These are phyloP conservation scores for Podaxis mareebaensis DNA, from an alignment of 768 basidiomycete species.

Conservation along the genomic window DNA sequence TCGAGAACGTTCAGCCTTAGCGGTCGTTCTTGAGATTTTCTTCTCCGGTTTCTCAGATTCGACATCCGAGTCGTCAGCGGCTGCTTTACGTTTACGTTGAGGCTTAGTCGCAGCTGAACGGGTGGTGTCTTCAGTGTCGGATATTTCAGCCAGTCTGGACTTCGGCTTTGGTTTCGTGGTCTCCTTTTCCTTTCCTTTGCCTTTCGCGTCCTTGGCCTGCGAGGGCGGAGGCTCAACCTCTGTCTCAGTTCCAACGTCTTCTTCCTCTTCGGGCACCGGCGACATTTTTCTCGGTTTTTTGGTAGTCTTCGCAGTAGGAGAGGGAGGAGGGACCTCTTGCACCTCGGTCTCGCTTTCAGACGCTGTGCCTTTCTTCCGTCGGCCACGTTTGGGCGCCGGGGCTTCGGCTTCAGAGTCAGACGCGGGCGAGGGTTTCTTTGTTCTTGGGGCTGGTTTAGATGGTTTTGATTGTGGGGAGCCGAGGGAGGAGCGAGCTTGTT, in stretches of 20 bases:
- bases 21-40: slow-evolving; percentile 16
- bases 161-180: slow-evolving; percentile 11
- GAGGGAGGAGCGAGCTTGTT: slow-evolving; percentile 31
- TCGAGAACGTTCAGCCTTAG: slow-evolving; percentile 24
- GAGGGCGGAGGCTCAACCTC: slow-evolving; percentile 19
- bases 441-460: neutral
- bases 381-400: slow-evolving; percentile 15
- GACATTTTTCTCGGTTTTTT: slow-evolving; percentile 23
- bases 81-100: slow-evolving; percentile 42
- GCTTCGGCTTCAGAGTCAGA: neutral
- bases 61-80: slow-evolving; percentile 17
- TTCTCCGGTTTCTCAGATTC: slow-evolving; percentile 17
- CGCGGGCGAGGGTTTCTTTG: neutral
- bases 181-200: slow-evolving; percentile 32
- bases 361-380: slow-evolving; percentile 18
- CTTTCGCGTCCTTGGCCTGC: slow-evolving; percentile 25
- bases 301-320: neutral
- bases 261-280: slow-evolving; percentile 18
- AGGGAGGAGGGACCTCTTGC: slow-evolving; percentile 7
- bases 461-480: neutral
- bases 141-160: slow-evolving; percentile 20
- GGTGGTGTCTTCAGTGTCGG: slow-evolving; percentile 23
- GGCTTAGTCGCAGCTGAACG: slow-evolving; percentile 21
- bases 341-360: slow-evolving; percentile 21
- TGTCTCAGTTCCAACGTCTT: slow-evolving; percentile 19